Evolutionary conservation across 305 asterid genomes (phyloP).

Genomic region (Nicotiana rustica): DNA sequence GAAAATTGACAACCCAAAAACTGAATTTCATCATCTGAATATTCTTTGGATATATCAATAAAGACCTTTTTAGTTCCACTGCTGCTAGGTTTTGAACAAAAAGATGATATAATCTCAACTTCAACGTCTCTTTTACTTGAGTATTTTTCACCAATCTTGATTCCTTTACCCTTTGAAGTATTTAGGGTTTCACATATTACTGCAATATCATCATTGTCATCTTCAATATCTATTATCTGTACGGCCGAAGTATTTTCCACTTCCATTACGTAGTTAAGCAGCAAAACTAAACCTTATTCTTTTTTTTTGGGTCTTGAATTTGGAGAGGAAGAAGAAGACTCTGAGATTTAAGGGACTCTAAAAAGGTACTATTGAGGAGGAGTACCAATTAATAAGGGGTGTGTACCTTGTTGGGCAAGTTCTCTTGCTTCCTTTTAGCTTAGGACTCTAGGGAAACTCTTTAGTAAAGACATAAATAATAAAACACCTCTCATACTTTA

Average conservation of each 20-base stretch:
- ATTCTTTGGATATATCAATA: constrained; percentile 6
- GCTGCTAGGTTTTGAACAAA: background rate
- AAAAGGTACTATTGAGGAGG: too few species aligned
- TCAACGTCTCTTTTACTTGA: too few species aligned
- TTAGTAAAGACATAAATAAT: too few species aligned
- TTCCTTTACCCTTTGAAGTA: constrained; percentile 3
- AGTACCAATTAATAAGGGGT: too few species aligned
- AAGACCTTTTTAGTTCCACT: constrained; percentile 11
- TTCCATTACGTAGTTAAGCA: background rate
- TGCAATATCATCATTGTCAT: constrained; percentile 32
- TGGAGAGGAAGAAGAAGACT: too few species aligned
- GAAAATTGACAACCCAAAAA: background rate
- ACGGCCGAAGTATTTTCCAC: background rate
- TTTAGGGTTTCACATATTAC: background rate
- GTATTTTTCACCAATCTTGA: background rate
- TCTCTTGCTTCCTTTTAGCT: too few species aligned
- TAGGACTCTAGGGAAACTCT: too few species aligned
- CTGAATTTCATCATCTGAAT: constrained; percentile 3
- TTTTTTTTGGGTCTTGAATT: too few species aligned
- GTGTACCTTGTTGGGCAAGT: too few species aligned
- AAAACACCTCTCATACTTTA: too few species aligned
- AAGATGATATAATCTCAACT: too few species aligned
- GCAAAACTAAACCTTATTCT: background rate
- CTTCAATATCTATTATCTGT: background rate
- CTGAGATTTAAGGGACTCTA: too few species aligned